Base-by-base conservation (phyloP, 768 basidiomycete species). In the Boletus reticulatus region DNA sequence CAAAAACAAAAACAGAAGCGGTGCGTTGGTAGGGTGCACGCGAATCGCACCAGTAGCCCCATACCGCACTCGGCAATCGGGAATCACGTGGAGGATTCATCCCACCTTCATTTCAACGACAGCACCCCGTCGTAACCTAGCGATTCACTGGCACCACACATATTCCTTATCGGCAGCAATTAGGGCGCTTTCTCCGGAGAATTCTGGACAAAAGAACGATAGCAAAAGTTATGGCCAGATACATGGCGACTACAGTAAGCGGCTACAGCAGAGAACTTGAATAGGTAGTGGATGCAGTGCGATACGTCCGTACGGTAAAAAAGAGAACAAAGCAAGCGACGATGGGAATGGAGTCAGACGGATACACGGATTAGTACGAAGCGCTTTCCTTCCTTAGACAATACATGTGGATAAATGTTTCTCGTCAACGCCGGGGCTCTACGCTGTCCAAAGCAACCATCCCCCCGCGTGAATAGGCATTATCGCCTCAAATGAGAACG, bases 381-480 rank as follows among this genome's bases (percentile, higher is more conserved):
- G 47, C 41, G 56, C 39, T 54, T 62, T 63, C 67, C 59, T 62
- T 64, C 58, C 58, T 43, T 56, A 19, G 47, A 60, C 34, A 19
- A 34, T 37, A 39, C 6, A 10, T 50, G 53, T 50, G 56, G 67
- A 67, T 66, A 69, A 50, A 56, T 59, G 13, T 39, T 31, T 37
- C 22, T 50, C 45, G 38, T 51, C 41, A 11, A 44, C 44, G 50
- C 43, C 19, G 49, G 43, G 43, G 24, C 52, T 24, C 22, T 46
- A 36, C 16, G 46, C 13, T 49, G 51, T 50, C 58, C 55, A 56
- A 50, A 52, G 45, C 38, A 39, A 57, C 48, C 22, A 17, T 38
- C 32, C 27, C 34, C 36, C 48, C 11, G 31, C 41, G 43, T 22
- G 32, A 36, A 43, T 41, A 43, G 37, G 22, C 14, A 56, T 50